Conservation (phyloP, 768 basidiomycete species). For the Cystobasidium tubakii region DNA sequence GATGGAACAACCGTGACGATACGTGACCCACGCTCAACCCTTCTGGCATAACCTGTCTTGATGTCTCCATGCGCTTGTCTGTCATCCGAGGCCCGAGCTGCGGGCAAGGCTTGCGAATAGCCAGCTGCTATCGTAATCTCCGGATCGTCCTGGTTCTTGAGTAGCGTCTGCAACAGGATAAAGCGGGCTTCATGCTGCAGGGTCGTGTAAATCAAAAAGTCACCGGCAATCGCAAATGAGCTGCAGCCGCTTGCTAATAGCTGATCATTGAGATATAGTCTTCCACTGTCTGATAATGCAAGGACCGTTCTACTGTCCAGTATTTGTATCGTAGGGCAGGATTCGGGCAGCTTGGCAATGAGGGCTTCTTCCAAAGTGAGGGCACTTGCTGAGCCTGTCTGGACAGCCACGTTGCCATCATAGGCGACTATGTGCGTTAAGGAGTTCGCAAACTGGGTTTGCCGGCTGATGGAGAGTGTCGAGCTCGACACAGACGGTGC, state of each 20-base stretch:
- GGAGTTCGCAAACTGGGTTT: background rate
- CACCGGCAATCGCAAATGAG: constrained; percentile 65
- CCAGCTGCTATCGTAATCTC: constrained; percentile 30
- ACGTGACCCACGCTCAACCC: constrained; percentile 80
- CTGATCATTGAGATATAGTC: constrained; percentile 57
- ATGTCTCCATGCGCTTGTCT: constrained; percentile 47
- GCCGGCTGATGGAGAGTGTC: background rate
- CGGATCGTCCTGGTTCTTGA: constrained; percentile 32
- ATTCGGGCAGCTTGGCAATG: constrained; percentile 55
- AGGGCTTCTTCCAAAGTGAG: background rate
- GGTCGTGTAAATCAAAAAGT: constrained; percentile 78
- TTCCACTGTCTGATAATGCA: constrained; percentile 63
- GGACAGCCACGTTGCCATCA: background rate
- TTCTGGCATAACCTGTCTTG: constrained; percentile 53
- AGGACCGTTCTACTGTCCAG: constrained; percentile 53
- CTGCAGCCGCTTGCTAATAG: constrained; percentile 51
- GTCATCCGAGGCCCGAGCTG: constrained; percentile 42
- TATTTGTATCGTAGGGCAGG: constrained; percentile 55
- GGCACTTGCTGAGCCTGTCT: background rate
- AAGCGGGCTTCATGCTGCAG: constrained; percentile 74
- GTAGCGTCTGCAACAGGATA: constrained; percentile 55
- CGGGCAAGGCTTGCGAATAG: background rate
- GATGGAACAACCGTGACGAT: constrained; percentile 85
- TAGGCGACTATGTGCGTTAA: background rate
- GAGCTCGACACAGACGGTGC: background rate